phyloP scores from a whole-genome alignment of 257 asterid genomes.

The Gentiana straminea region DNA sequence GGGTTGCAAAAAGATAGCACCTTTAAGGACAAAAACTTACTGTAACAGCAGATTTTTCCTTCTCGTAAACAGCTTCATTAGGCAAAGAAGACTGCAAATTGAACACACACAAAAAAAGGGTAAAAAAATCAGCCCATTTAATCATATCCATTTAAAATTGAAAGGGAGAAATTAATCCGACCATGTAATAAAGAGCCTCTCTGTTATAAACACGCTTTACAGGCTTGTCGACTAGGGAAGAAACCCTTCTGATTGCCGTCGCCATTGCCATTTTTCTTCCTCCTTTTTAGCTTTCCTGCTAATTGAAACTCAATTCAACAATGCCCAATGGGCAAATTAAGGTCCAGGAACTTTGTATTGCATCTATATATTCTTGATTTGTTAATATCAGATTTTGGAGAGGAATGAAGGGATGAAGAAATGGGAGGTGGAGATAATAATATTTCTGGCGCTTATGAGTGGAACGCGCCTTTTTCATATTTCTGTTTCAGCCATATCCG shows the following conservation, averaged over 20 bases:
- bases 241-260: slow-evolving; percentile 72
- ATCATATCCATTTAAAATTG: background rate
- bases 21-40: slow-evolving; percentile 29
- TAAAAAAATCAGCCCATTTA: background rate
- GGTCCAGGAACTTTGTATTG: background rate
- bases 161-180: slow-evolving; percentile 5
- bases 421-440: slow-evolving; percentile 56
- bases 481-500: background rate
- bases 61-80: slow-evolving; percentile 66
- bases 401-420: slow-evolving; percentile 14
- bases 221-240: slow-evolving; percentile 57
- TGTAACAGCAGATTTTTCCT: slow-evolving; percentile 55
- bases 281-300: slow-evolving; percentile 1
- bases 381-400: background rate
- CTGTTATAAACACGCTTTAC: slow-evolving; percentile 44
- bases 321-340: slow-evolving; percentile 3
- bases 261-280: slow-evolving; percentile 36
- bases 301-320: background rate
- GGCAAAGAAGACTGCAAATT: slow-evolving; percentile 61
- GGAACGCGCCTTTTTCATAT: slow-evolving; percentile 12
- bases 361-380: background rate
- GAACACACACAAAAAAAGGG: background rate
- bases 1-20: background rate
- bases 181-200: slow-evolving; percentile 61
- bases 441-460: slow-evolving; percentile 27